phyloP scores from a whole-genome alignment of 148 eudicot species.

The Persicaria maculosa region DNA sequence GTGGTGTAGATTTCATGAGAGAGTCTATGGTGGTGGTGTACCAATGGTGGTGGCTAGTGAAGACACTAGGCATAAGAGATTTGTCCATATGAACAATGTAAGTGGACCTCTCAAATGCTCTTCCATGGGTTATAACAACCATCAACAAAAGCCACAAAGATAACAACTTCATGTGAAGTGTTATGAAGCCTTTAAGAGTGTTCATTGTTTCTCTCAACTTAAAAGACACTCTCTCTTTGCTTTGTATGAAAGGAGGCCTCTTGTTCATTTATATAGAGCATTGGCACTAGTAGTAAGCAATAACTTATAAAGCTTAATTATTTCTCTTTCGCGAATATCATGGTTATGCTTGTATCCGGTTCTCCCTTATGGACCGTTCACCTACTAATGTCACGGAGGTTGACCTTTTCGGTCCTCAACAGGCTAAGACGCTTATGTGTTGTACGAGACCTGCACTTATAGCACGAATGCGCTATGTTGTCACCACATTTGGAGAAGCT shows the following conservation, averaged over 20 bases:
- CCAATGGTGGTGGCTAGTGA: constrained; percentile 54
- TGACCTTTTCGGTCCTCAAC: too few species aligned
- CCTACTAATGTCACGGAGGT: too few species aligned
- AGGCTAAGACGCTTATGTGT: too few species aligned
- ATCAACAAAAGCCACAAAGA: constrained; percentile 1
- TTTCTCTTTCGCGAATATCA: too few species aligned
- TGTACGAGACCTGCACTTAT: too few species aligned
- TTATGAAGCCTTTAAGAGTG: background rate
- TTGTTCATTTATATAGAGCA: background rate
- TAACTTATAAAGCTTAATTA: background rate
- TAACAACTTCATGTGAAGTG: background rate
- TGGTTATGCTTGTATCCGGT: too few species aligned
- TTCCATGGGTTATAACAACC: background rate
- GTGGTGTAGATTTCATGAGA: constrained; percentile 27
- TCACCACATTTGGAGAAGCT: background rate
- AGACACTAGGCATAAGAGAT: constrained; percentile 62
- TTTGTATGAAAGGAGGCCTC: constrained; percentile 2
- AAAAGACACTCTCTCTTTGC: background rate
- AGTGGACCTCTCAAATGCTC: constrained; percentile 22
- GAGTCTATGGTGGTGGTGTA: constrained; percentile 49
- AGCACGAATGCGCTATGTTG: too few species aligned
- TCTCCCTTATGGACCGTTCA: too few species aligned
- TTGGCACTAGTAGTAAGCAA: background rate
- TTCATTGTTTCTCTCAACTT: background rate
- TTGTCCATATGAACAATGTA: constrained; percentile 77